These are phyloP conservation scores for Cercospora canescens DNA, from an alignment of 2,329 filamentous ascomycete species.

Conservation along the genomic window DNA sequence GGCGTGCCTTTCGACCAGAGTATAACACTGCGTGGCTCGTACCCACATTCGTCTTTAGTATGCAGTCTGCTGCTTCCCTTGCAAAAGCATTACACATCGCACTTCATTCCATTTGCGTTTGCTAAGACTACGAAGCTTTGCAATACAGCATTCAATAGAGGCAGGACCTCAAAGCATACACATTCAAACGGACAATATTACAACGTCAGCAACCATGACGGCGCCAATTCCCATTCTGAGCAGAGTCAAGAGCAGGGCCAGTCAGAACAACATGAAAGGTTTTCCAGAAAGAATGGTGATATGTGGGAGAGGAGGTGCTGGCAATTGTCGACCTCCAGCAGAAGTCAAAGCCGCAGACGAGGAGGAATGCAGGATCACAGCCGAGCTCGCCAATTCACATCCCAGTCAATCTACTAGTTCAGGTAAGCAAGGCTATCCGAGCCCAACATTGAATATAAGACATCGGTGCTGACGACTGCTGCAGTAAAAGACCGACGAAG, in stretches of 20 bases:
- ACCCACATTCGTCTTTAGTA: not conserved
- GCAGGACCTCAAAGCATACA: not conserved
- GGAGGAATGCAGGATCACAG: slow-evolving; percentile 17
- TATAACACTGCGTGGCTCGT: not conserved
- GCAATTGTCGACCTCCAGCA: slow-evolving; percentile 18
- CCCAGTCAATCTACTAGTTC: slow-evolving; percentile 4
- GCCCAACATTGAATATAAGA: not conserved
- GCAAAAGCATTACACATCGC: not conserved
- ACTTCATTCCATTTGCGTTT: not conserved
- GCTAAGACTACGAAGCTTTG: not conserved
- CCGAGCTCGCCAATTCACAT: slow-evolving; percentile 9
- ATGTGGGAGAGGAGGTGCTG: slow-evolving; percentile 24
- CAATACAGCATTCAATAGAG: not conserved
- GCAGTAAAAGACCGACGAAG: not conserved
- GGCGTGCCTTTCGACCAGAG: slow-evolving; percentile 5
- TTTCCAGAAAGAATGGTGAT: slow-evolving; percentile 13
- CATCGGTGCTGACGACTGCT: not conserved
- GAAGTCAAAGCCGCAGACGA: slow-evolving; percentile 14
- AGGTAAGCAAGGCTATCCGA: not conserved
- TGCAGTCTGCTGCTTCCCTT: not conserved
- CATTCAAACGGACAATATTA: not conserved
- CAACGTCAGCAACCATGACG: slow-evolving; percentile 8
- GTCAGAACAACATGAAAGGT: not conserved
- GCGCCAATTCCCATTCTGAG: slow-evolving; percentile 7
- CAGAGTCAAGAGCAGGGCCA: slow-evolving; percentile 4